These are phyloP conservation scores for Zizania latifolia DNA, from an alignment of 176 grass and related monocot genomes.

Conservation along the genomic window DNA sequence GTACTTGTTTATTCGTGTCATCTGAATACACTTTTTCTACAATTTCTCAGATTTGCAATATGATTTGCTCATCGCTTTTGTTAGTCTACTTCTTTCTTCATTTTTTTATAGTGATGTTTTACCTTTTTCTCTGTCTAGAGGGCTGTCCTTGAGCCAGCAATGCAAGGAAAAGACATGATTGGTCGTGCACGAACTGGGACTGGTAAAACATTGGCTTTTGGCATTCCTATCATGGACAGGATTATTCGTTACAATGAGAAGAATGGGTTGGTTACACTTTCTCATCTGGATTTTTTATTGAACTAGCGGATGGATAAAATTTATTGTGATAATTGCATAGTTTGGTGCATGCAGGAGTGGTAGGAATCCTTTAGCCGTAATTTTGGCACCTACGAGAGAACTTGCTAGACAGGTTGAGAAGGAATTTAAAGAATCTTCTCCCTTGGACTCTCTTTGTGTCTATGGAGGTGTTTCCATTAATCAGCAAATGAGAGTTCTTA, in stretches of 20 bases:
- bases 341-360: slow-evolving; percentile 44
- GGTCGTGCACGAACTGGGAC: slow-evolving; percentile 86
- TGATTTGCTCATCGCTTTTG: not conserved
- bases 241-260: slow-evolving; percentile 72
- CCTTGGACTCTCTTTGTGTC: slow-evolving; percentile 76
- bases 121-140: slow-evolving; percentile 41
- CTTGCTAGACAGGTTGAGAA: slow-evolving; percentile 96
- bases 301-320: not conserved
- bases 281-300: not conserved
- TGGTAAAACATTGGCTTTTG: slow-evolving; percentile 96
- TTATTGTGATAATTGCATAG: slow-evolving; percentile 39
- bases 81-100: slow-evolving; percentile 7
- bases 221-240: slow-evolving; percentile 89
- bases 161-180: slow-evolving; percentile 96
- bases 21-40: not conserved
- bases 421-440: slow-evolving; percentile 87
- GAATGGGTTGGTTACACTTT: slow-evolving; percentile 71
- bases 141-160: slow-evolving; percentile 94
- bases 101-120: not conserved
- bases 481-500: slow-evolving; percentile 83
- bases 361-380: slow-evolving; percentile 78
- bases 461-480: slow-evolving; percentile 87
- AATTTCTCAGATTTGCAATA: not conserved
- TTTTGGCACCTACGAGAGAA: slow-evolving; percentile 91
- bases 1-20: not conserved